Evolutionary conservation across 2,329 filamentous ascomycete genomes (phyloP), one percentile per base, ranked within the genome.

Genomic region (Biscogniauxia mediterranea): DNA sequence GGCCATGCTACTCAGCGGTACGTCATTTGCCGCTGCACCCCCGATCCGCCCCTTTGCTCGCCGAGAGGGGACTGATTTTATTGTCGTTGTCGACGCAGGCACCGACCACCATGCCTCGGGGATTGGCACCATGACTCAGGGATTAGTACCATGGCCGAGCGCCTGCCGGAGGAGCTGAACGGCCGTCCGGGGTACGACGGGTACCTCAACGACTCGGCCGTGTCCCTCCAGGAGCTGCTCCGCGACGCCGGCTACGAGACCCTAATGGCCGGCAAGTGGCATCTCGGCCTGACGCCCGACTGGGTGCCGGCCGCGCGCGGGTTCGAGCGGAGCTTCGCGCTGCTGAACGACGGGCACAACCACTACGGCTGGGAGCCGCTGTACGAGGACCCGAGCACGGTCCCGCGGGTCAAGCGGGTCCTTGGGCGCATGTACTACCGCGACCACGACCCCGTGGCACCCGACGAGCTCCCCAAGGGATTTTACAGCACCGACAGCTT

Each of bases 301-400:
- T 77, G 78, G n/a, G 80, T 77, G 5, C 83, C 83, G 1, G 73
- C 78, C 50, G 77, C 77, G 21, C 78, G 83, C 17, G 83, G 83
- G 0, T 86, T 86, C 64, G 79, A 83, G 55, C 77, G 78, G 21
- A 81, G 78, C 8, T 81, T 85, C 59, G 81, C 82, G 9, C 79
- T 84, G 64, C 72, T 85, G 7, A 82, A 82, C 1, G 83, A 80
- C 1, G 83, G 82, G 68, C 79, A 77, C 54, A 81, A 80, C 57
- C 78, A 80, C 57, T 72, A 68, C 59, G 69, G 64, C 49, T 68
- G 66, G 21, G 69, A 73, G 60, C 71, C 70, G n/a, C 49, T 21
- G 23, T 26, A 54, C 13, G 56, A 53, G 56, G 13, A 23, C 20
- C 15, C 2, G 52, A 11, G 28, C 53, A n/a, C 32, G 25, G 32